phyloP scores from a whole-genome alignment of 352 stramenopile species.

The Thalassiosira hispida region DNA sequence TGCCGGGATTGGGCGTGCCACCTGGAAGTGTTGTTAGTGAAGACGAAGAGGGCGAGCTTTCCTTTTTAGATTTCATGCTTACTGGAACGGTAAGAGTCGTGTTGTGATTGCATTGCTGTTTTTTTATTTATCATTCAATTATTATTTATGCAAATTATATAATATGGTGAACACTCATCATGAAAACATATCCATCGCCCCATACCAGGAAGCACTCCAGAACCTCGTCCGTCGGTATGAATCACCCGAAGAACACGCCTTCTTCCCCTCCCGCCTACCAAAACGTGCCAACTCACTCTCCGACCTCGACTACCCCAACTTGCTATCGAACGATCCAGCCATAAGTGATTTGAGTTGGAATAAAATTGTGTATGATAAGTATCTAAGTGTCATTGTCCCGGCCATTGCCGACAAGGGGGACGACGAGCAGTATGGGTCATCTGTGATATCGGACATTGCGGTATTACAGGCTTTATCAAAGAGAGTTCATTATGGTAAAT shows the following conservation, averaged over 20 bases:
- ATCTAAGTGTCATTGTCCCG: constrained; percentile 94
- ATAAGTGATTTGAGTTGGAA: constrained; percentile 97
- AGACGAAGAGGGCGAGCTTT: constrained; percentile 42
- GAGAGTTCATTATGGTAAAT: constrained; percentile 98
- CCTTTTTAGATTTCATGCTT: constrained; percentile 97
- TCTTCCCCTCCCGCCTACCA: constrained; percentile 93
- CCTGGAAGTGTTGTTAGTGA: constrained; percentile 36
- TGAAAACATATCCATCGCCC: constrained; percentile 37
- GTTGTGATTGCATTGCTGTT: not conserved
- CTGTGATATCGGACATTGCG: constrained; percentile 88
- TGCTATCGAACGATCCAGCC: constrained; percentile 84
- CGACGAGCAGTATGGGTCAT: constrained; percentile 91
- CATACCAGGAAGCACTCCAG: constrained; percentile 74
- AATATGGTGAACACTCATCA: constrained; percentile 42
- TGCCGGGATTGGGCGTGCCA: constrained; percentile 66
- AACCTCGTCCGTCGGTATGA: constrained; percentile 93
- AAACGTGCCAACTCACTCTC: constrained; percentile 88
- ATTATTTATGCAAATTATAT: not conserved
- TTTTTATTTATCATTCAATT: constrained; percentile 5
- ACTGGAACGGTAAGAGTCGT: constrained; percentile 91
- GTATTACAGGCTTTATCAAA: constrained; percentile 95
- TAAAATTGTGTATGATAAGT: constrained; percentile 94
- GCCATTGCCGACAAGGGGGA: constrained; percentile 89
- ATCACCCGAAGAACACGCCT: constrained; percentile 97
- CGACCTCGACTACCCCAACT: constrained; percentile 90